These are phyloP conservation scores for Amanita pseudoporphyria DNA, from an alignment of 768 basidiomycete species.

Conservation along the genomic window DNA sequence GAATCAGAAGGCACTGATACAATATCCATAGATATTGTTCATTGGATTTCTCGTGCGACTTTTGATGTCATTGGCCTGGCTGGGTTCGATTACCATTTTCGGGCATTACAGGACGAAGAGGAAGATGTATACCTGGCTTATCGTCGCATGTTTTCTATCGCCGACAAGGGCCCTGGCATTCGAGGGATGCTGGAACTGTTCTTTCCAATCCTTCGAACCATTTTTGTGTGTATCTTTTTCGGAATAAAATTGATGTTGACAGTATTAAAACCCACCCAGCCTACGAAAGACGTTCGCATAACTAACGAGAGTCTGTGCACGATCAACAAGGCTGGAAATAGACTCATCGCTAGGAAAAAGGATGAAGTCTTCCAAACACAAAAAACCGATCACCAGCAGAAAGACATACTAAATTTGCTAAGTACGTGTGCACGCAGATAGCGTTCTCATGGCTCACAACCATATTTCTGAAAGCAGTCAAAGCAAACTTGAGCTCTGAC, in stretches of 20 bases:
- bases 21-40: slow-evolving; percentile 35
- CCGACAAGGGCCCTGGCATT: slow-evolving; percentile 33
- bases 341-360: slow-evolving; percentile 35
- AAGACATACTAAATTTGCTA: slow-evolving; percentile 39
- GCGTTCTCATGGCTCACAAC: not conserved
- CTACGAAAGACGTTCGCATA: slow-evolving; percentile 27
- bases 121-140: slow-evolving; percentile 41
- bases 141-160: slow-evolving; percentile 38
- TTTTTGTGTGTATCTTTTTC: slow-evolving; percentile 29
- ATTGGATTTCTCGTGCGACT: slow-evolving; percentile 52
- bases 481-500: slow-evolving; percentile 44
- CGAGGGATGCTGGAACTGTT: slow-evolving; percentile 34
- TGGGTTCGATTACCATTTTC: slow-evolving; percentile 44
- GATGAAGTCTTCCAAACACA: slow-evolving; percentile 25
- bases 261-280: slow-evolving; percentile 19
- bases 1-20: slow-evolving; percentile 1
- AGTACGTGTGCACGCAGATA: slow-evolving; percentile 23
- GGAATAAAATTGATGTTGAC: not conserved
- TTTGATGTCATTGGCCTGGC: slow-evolving; percentile 59
- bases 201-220: slow-evolving; percentile 33
- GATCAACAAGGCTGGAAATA: slow-evolving; percentile 31
- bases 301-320: slow-evolving; percentile 28
- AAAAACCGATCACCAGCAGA: slow-evolving; percentile 20
- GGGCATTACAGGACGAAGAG: slow-evolving; percentile 37
- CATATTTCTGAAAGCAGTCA: slow-evolving; percentile 33